Conservation (phyloP, 169 alveolate species). For the Plasmodium coatneyi region DNA sequence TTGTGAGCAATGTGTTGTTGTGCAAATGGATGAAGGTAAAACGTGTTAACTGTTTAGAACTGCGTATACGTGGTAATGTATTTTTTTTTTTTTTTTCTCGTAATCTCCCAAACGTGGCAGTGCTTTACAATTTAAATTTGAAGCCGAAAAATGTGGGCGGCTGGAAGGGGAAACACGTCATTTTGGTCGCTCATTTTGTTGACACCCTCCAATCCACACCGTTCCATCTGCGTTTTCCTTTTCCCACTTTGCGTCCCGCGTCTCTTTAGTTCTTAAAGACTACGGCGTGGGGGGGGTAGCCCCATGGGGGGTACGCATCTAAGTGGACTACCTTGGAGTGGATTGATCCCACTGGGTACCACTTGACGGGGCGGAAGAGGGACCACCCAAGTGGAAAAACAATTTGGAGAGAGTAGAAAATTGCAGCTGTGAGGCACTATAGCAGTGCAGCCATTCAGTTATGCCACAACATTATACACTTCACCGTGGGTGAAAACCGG, state of each 20-base stretch:
- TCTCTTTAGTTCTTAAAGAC: not conserved
- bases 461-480: not conserved
- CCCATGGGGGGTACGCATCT: not conserved
- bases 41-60: not conserved
- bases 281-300: not conserved
- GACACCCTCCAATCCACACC: not conserved
- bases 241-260: not conserved
- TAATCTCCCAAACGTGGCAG: not conserved
- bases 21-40: not conserved
- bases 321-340: not conserved
- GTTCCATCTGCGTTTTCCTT: not conserved
- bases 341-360: not conserved
- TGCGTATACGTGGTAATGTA: not conserved
- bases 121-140: not conserved
- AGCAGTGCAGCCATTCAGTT: not conserved
- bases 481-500: not conserved
- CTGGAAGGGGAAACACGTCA: not conserved
- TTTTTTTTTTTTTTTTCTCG: not conserved
- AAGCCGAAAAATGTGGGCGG: not conserved
- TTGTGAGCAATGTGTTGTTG: conserved; percentile 9
- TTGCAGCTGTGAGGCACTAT: not conserved
- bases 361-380: not conserved
- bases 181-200: not conserved
- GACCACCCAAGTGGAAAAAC: not conserved
- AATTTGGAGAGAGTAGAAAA: not conserved